Evolutionary conservation across 495 filamentous ascomycete species (phyloP).

Genomic region (Penicillium paradoxum): DNA sequence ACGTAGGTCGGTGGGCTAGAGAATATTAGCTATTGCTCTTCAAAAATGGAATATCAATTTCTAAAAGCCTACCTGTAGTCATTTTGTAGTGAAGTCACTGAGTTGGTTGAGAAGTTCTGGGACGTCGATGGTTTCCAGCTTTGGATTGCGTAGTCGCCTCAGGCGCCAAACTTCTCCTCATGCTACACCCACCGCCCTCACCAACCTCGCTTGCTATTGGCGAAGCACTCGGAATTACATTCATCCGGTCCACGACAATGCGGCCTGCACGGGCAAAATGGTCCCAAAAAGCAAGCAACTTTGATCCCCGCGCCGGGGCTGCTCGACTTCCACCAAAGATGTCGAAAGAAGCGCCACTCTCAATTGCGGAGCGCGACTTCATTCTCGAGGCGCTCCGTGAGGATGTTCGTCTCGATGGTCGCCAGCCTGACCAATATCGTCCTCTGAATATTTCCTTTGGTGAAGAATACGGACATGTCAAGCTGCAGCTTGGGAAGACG

Average conservation of each 20-base stretch:
- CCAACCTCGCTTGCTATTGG: constrained; percentile 1
- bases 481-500: constrained; percentile 87
- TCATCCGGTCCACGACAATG: constrained; percentile 19
- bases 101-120: neutral
- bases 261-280: constrained; percentile 22
- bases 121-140: neutral
- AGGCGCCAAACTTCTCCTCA: neutral
- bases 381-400: constrained; percentile 70
- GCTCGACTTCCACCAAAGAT: constrained; percentile 45
- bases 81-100: constrained; percentile 35
- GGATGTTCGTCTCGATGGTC: constrained; percentile 75
- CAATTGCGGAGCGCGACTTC: constrained; percentile 73
- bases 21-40: constrained; percentile 21
- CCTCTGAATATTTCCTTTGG: constrained; percentile 74
- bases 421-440: constrained; percentile 71
- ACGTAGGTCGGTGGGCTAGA: constrained; percentile 77
- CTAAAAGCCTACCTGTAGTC: constrained; percentile 55
- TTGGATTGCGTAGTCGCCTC: neutral
- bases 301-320: constrained; percentile 24
- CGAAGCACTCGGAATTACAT: neutral
- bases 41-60: neutral
- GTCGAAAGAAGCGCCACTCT: constrained; percentile 85
- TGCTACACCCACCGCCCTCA: constrained; percentile 6
- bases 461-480: constrained; percentile 84
- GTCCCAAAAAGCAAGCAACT: constrained; percentile 20